A percentile compares a stretch with the other conserved stretches of the same genome.
Conservation (phyloP, 257 asterid genomes). For the Solanum habrochaites region DNA sequence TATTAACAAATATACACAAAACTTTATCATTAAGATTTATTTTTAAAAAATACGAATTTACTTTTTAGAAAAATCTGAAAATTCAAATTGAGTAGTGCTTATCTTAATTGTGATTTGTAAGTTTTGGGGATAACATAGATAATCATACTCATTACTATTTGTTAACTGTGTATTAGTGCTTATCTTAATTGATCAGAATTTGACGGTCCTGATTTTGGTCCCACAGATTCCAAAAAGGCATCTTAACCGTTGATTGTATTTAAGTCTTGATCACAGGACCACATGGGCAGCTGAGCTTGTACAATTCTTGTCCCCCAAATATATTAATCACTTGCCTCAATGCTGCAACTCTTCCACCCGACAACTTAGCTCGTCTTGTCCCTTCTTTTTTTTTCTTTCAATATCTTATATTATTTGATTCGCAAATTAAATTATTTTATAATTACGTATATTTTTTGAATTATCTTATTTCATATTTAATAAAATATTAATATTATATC, state of each 20-base stretch:
- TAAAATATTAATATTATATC: no score
- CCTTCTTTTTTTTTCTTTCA: background rate
- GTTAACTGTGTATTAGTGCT: background rate
- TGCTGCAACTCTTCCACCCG: conserved; percentile 24
- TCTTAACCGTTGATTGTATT: conserved; percentile 1
- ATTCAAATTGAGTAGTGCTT: background rate
- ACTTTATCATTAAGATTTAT: no score
- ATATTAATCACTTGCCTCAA: conserved; percentile 17
- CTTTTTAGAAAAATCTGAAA: no score
- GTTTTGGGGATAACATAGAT: background rate
- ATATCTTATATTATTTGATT: no score
- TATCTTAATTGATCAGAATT: background rate
- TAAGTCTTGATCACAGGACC: conserved; percentile 9
- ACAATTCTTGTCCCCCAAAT: conserved; percentile 34
- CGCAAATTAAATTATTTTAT: no score
- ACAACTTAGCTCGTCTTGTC: conserved; percentile 33
- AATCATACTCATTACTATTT: background rate
- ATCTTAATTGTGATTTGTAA: background rate
- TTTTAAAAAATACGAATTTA: no score
- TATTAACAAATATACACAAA: no score
- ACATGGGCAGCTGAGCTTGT: conserved; percentile 47
- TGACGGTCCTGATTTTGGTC: conserved; percentile 9
- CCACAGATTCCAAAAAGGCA: conserved; percentile 18
- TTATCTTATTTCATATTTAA: no score
- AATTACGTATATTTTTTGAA: background rate